Conservation (phyloP, 306 rosid species). For the Fagus sylvatica region DNA sequence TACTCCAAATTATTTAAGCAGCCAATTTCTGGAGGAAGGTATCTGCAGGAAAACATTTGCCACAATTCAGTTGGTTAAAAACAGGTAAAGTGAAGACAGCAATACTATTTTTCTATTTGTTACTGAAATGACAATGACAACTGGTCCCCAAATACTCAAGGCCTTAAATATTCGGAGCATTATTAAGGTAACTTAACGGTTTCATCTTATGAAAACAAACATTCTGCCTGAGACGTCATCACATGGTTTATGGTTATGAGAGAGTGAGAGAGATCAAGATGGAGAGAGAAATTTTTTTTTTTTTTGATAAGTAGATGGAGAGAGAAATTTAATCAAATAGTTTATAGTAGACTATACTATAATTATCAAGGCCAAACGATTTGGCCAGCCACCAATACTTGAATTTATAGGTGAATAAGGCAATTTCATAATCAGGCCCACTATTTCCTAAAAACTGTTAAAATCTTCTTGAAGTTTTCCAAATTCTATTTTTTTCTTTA, state of each 20-base stretch:
- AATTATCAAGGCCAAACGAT: background rate
- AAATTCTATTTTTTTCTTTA: constrained; percentile 6
- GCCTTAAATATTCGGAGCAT: background rate
- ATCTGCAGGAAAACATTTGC: constrained; percentile 43
- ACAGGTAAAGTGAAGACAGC: constrained; percentile 13
- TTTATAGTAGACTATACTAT: background rate
- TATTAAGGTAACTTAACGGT: background rate
- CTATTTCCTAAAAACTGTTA: background rate
- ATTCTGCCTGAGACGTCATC: background rate
- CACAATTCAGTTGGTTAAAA: constrained; percentile 16
- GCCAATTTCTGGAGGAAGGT: constrained; percentile 95
- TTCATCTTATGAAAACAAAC: background rate
- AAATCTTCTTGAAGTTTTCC: background rate
- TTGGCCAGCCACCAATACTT: background rate
- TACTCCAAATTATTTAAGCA: constrained; percentile 80
- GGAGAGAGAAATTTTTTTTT: no score
- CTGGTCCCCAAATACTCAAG: background rate
- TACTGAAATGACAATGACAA: background rate
- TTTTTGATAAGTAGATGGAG: no score
- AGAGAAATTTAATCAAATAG: background rate
- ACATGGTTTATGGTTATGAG: background rate
- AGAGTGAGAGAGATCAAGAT: background rate
- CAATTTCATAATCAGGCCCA: background rate
- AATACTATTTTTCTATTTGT: background rate
- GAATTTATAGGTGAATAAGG: background rate